Conservation (phyloP, 2,329 filamentous ascomycete genomes). For the Fusarium foetens region DNA sequence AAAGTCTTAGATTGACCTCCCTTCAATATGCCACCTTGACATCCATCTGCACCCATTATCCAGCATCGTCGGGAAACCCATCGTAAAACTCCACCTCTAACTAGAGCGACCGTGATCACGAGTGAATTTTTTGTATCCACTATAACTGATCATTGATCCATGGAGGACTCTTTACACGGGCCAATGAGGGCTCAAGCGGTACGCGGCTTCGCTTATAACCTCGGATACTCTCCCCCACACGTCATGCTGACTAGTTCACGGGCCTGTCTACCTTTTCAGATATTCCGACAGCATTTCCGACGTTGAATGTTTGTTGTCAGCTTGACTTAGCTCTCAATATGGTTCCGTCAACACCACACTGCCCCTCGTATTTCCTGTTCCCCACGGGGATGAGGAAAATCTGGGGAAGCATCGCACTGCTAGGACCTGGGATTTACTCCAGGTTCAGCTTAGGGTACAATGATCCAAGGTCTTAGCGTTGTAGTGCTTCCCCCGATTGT, state of each 20-base stretch:
- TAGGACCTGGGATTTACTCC: neutral
- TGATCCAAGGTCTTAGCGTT: neutral
- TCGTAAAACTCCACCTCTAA: neutral
- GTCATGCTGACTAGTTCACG: neutral
- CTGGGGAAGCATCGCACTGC: neutral
- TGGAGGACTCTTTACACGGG: neutral
- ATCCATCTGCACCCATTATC: neutral
- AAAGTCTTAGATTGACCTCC: neutral
- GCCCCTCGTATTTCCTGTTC: neutral
- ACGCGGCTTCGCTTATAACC: neutral
- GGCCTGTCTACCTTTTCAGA: neutral
- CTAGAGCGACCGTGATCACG: neutral
- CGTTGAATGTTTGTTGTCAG: neutral
- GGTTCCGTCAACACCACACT: neutral
- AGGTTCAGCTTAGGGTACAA: neutral
- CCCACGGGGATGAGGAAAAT: neutral
- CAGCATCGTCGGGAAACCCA: neutral
- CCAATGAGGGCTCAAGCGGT: neutral
- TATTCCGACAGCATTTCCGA: conserved; percentile 2
- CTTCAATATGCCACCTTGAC: neutral
- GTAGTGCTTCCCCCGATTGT: neutral
- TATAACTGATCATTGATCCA: neutral
- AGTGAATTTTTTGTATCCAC: neutral
- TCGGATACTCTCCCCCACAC: neutral
- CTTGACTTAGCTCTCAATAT: neutral